Percentiles rank a stretch among this genome's conserved stretches.
These are phyloP conservation scores for Trifolium dubium DNA, from an alignment of 306 rosid species.

Conservation along the genomic window DNA sequence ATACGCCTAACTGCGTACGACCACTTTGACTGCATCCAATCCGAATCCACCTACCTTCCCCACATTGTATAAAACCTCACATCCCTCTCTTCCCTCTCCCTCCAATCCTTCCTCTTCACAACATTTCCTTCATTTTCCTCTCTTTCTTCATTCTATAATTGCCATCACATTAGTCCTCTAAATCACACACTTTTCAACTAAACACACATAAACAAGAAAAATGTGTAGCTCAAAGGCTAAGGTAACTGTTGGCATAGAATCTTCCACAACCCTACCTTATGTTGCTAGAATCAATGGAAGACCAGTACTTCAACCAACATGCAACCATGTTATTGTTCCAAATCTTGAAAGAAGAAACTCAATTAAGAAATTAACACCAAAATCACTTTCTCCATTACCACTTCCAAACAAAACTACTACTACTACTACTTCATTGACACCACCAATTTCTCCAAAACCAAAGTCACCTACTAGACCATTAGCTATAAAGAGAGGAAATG, in stretches of 20 bases:
- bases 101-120: conserved; percentile 44
- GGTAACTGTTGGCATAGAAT: conserved; percentile 59
- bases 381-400: conserved; percentile 50
- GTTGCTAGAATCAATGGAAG: conserved; percentile 73
- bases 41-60: conserved; percentile 44
- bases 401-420: conserved; percentile 37
- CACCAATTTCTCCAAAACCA: conserved; percentile 76
- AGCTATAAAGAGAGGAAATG: conserved; percentile 73
- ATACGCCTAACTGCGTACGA: no score
- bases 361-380: conserved; percentile 61
- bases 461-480: conserved; percentile 76
- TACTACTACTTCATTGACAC: conserved; percentile 47
- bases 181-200: neutral
- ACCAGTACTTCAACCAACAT: conserved; percentile 87
- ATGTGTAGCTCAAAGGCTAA: conserved; percentile 84
- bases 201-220: neutral
- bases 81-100: conserved; percentile 51
- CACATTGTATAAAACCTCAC: conserved; percentile 55
- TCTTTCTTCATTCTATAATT: conserved; percentile 5
- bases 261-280: conserved; percentile 41
- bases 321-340: conserved; percentile 70
- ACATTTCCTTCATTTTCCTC: conserved; percentile 20
- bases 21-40: no score
- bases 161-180: conserved; percentile 1
- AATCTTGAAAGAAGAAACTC: conserved; percentile 69